Conservation (phyloP, 768 basidiomycete genomes). For the Tephrocybe sp. region DNA sequence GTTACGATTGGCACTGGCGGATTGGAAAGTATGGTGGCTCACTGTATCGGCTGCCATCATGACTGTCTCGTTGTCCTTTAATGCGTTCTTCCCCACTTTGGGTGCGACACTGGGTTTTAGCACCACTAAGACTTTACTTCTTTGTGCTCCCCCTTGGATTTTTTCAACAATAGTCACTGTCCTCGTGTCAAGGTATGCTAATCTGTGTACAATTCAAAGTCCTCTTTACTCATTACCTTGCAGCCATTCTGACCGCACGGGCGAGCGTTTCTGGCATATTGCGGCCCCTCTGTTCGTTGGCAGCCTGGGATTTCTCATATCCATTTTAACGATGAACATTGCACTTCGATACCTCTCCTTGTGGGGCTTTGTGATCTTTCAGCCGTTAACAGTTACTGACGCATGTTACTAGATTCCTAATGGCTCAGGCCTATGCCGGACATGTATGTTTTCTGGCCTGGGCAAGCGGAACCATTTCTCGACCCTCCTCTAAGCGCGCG, state of each 20-base stretch:
- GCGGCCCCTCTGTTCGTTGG: constrained; percentile 54
- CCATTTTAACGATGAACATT: constrained; percentile 66
- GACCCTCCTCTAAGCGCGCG: constrained; percentile 78
- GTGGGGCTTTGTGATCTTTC: constrained; percentile 33
- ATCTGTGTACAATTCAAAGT: not conserved
- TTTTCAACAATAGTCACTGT: constrained; percentile 65
- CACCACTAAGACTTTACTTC: constrained; percentile 61
- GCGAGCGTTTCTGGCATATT: constrained; percentile 78
- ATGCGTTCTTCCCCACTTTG: constrained; percentile 78
- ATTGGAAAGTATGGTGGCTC: constrained; percentile 87
- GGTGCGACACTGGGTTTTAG: constrained; percentile 69
- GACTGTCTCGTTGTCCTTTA: constrained; percentile 68
- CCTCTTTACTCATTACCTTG: constrained; percentile 4
- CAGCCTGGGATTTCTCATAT: constrained; percentile 71
- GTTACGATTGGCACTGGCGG: constrained; percentile 59
- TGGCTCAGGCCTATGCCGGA: constrained; percentile 75
- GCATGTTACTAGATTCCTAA: constrained; percentile 51
- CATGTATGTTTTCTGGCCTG: constrained; percentile 60
- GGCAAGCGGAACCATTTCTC: constrained; percentile 57
- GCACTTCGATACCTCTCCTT: constrained; percentile 69
- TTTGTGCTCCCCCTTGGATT: constrained; percentile 81
- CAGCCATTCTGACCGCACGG: constrained; percentile 73
- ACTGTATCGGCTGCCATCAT: constrained; percentile 58
- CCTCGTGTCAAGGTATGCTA: constrained; percentile 40
- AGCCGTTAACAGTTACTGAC: not conserved